Percentiles rank a stretch among this genome's conserved stretches.
phyloP scores from a whole-genome alignment of 2,329 filamentous ascomycete genomes.

The Fusarium euwallaceae region DNA sequence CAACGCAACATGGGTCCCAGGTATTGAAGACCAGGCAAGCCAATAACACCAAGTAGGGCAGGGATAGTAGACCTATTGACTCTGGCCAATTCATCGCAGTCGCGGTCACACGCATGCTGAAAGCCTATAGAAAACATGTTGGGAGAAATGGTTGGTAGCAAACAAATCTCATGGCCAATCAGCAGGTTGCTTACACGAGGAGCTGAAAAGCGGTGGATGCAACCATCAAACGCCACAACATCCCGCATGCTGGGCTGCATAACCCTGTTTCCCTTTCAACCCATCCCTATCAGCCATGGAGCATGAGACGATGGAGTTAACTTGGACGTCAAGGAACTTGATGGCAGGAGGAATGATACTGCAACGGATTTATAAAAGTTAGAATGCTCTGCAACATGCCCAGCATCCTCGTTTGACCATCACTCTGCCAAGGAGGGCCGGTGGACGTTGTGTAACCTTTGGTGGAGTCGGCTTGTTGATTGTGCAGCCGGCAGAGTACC shows the following conservation, averaged over 20 bases:
- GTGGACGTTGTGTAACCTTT: conserved; percentile 13
- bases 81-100: neutral
- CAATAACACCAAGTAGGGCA: neutral
- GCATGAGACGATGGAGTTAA: neutral
- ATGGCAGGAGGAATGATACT: neutral
- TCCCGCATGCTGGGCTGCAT: neutral
- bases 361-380: neutral
- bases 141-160: neutral
- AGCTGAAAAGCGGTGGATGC: neutral
- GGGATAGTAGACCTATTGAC: neutral
- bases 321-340: neutral
- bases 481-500: neutral
- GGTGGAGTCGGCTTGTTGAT: neutral
- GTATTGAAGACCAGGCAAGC: neutral
- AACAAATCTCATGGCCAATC: neutral
- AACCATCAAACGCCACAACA: neutral
- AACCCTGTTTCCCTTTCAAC: neutral
- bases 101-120: neutral
- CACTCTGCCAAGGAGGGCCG: neutral
- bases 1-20: neutral
- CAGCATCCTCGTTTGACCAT: neutral
- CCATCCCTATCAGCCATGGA: neutral
- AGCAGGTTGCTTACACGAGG: neutral
- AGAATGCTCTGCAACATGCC: too few species aligned
- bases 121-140: neutral